Evolutionary conservation across 192 early-diverging fungal genomes (phyloP).

Genomic region (Gigaspora rosea): DNA sequence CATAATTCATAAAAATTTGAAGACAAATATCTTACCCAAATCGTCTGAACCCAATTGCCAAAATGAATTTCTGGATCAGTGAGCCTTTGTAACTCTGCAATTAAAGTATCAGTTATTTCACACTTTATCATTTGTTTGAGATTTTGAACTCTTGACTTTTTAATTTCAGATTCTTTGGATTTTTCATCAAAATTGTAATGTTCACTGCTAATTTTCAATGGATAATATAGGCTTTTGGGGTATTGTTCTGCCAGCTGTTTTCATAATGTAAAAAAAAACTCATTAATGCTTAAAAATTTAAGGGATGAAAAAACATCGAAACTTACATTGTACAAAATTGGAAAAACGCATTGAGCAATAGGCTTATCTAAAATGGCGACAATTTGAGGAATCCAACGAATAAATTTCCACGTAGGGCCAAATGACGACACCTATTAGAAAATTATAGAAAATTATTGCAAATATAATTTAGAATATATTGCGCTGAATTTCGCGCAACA

Average conservation of each 20-base stretch:
- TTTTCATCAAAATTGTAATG: conserved; percentile 59
- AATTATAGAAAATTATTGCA: not conserved
- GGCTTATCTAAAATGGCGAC: conserved; percentile 69
- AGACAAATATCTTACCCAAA: conserved; percentile 37
- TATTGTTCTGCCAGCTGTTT: conserved; percentile 61
- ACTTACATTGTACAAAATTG: conserved; percentile 48
- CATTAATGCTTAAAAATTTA: not conserved
- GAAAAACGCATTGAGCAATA: conserved; percentile 51
- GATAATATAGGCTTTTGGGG: conserved; percentile 68
- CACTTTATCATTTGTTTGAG: conserved; percentile 46
- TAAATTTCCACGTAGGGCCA: conserved; percentile 64
- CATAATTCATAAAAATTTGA: not conserved
- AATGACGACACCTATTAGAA: conserved; percentile 38
- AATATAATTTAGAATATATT: too few relatives aligned
- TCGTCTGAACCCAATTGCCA: conserved; percentile 66
- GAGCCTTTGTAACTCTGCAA: conserved; percentile 64
- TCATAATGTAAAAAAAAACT: not conserved
- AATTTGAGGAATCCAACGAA: conserved; percentile 77
- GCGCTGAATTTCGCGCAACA: too few relatives aligned
- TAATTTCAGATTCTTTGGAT: not conserved
- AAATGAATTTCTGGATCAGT: conserved; percentile 69
- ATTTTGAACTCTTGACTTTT: conserved; percentile 36
- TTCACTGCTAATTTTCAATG: conserved; percentile 69
- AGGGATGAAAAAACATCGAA: too few relatives aligned
- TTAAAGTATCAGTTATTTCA: conserved; percentile 56